These are phyloP conservation scores for Penicillium sp. DNA, from an alignment of 2,329 filamentous ascomycete species.

Conservation along the genomic window DNA sequence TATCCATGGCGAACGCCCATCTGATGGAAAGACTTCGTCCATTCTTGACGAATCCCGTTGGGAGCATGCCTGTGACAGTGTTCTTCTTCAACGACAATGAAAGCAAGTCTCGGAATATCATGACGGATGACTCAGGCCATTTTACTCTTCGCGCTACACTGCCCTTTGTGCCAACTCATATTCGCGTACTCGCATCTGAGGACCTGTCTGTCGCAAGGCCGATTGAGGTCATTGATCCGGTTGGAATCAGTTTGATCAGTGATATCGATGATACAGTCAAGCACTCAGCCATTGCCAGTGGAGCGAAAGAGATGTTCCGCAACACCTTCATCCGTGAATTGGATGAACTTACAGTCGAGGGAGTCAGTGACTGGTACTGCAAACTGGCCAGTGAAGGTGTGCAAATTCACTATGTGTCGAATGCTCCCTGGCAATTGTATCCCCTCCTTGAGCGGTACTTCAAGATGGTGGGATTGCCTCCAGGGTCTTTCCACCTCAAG, in stretches of 20 bases:
- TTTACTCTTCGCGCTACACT: slow-evolving; percentile 72
- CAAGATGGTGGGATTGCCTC: slow-evolving; percentile 66
- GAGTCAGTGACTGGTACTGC: slow-evolving; percentile 83
- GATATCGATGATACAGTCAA: slow-evolving; percentile 98
- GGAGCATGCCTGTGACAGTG: slow-evolving; percentile 69
- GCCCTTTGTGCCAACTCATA: slow-evolving; percentile 82
- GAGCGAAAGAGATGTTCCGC: slow-evolving; percentile 87
- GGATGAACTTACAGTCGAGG: slow-evolving; percentile 69
- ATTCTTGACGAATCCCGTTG: slow-evolving; percentile 77
- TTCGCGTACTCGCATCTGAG: slow-evolving; percentile 78
- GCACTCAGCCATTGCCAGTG: slow-evolving; percentile 77
- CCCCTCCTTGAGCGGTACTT: slow-evolving; percentile 83
- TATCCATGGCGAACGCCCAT: slow-evolving; percentile 71
- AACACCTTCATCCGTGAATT: slow-evolving; percentile 90
- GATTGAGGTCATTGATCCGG: slow-evolving; percentile 65
- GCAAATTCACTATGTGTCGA: slow-evolving; percentile 93
- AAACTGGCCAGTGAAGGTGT: slow-evolving; percentile 70
- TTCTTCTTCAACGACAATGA: slow-evolving; percentile 87
- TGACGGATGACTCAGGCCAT: slow-evolving; percentile 81
- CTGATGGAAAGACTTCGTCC: slow-evolving; percentile 79
- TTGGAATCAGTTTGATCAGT: slow-evolving; percentile 83
- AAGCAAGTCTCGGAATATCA: slow-evolving; percentile 74
- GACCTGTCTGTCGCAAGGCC: slow-evolving; percentile 71
- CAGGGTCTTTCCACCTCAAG: slow-evolving; percentile 87
- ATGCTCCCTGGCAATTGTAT: slow-evolving; percentile 95